phyloP scores from a whole-genome alignment of 2,329 filamentous ascomycete species.

The Talaromyces sp. region DNA sequence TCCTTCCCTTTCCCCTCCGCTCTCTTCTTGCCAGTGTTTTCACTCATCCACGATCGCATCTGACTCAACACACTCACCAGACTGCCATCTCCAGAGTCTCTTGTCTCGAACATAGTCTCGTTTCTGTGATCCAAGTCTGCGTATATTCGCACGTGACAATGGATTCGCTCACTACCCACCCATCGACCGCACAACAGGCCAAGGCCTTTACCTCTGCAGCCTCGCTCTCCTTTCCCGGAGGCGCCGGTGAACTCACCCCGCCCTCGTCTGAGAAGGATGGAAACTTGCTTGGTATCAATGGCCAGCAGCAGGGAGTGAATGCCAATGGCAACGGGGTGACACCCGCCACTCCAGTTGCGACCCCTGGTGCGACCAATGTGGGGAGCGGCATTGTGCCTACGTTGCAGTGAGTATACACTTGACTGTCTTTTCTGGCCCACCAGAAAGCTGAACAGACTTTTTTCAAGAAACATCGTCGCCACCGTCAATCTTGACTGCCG shows the following conservation, averaged over 20 bases:
- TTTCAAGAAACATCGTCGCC: constrained; percentile 90
- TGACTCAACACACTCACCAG: constrained; percentile 13
- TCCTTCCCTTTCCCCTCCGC: background rate
- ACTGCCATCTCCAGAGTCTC: constrained; percentile 20
- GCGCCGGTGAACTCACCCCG: constrained; percentile 75
- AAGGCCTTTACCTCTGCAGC: constrained; percentile 92
- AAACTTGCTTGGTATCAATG: constrained; percentile 42
- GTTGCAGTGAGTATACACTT: constrained; percentile 82
- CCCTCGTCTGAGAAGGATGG: constrained; percentile 68
- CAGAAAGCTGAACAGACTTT: constrained; percentile 46
- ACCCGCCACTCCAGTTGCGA: constrained; percentile 86
- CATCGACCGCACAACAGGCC: constrained; percentile 83
- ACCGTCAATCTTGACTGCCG: constrained; percentile 98
- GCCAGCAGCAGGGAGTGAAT: constrained; percentile 54
- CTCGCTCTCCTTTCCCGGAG: constrained; percentile 86
- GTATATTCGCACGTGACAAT: constrained; percentile 50
- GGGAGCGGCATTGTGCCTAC: constrained; percentile 88
- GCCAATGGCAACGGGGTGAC: constrained; percentile 71
- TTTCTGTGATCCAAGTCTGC: constrained; percentile 18
- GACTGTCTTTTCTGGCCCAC: constrained; percentile 38
- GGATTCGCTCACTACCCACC: constrained; percentile 89
- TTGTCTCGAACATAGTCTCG: constrained; percentile 15
- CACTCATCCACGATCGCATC: background rate
- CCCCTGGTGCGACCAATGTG: constrained; percentile 74
- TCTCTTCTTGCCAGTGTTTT: background rate